Percentiles rank a stretch among this genome's conserved stretches.
These are phyloP conservation scores for Ogataea chonburiensis DNA, from an alignment of 805 yeast species.

Conservation along the genomic window DNA sequence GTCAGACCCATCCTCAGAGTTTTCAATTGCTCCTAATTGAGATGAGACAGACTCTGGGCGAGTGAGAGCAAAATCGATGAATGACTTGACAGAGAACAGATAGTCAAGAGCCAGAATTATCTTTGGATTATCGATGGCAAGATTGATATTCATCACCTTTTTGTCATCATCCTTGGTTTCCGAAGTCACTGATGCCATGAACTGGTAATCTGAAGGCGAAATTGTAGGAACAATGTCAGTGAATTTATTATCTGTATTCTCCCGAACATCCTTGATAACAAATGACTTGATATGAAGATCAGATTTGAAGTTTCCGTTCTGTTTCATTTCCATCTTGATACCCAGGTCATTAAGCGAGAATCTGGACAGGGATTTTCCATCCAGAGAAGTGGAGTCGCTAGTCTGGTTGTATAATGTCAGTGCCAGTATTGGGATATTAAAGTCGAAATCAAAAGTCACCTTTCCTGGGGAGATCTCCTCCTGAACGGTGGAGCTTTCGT, in stretches of 20 bases:
- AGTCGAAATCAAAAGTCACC: constrained; percentile 43
- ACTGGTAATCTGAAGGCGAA: constrained; percentile 63
- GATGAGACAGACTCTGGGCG: constrained; percentile 15
- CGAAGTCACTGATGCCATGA: constrained; percentile 53
- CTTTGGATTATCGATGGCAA: constrained; percentile 77
- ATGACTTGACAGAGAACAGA: constrained; percentile 69
- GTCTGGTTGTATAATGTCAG: constrained; percentile 61
- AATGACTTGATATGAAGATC: constrained; percentile 69
- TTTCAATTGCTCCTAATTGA: constrained; percentile 4
- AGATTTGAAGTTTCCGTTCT: constrained; percentile 55
- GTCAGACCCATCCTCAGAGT: background rate
- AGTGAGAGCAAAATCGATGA: constrained; percentile 49
- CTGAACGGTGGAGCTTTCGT: background rate
- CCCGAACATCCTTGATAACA: constrained; percentile 72
- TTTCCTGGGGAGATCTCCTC: constrained; percentile 30
- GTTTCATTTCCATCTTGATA: constrained; percentile 47
- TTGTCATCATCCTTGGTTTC: constrained; percentile 35
- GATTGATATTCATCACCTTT: constrained; percentile 47
- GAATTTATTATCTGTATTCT: constrained; percentile 62
- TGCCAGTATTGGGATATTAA: constrained; percentile 62
- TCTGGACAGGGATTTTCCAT: constrained; percentile 47
- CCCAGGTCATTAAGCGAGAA: constrained; percentile 62
- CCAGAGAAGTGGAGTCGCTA: constrained; percentile 32
- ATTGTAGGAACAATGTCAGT: constrained; percentile 77
- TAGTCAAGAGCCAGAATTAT: constrained; percentile 84